Conservation (phyloP, 1,139 yeast genomes). For the Suhomyces terraborum region DNA sequence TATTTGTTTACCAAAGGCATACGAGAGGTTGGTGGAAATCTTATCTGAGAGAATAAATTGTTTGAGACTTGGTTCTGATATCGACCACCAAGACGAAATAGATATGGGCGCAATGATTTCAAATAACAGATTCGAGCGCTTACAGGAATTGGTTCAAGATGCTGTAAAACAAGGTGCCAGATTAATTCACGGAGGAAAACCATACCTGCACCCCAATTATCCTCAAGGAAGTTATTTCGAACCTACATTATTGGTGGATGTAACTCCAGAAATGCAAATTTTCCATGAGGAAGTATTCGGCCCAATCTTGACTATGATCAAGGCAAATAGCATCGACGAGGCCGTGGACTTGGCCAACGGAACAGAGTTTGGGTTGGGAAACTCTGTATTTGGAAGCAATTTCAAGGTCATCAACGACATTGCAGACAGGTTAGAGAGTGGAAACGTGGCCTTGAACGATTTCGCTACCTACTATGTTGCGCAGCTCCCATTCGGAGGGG, state of each 20-base stretch:
- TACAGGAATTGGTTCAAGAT: constrained; percentile 66
- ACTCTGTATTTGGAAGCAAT: constrained; percentile 77
- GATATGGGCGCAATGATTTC: constrained; percentile 97
- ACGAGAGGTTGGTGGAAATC: constrained; percentile 59
- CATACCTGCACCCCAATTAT: constrained; percentile 38
- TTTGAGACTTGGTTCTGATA: constrained; percentile 83
- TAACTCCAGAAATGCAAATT: constrained; percentile 72
- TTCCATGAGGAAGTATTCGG: constrained; percentile 80
- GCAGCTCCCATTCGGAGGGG: constrained; percentile 82
- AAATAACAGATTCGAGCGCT: constrained; percentile 64
- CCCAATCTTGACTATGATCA: constrained; percentile 78
- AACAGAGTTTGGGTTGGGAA: constrained; percentile 90
- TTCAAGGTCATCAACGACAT: constrained; percentile 59
- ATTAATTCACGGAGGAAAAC: constrained; percentile 75
- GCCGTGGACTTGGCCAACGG: constrained; percentile 81
- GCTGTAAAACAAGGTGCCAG: constrained; percentile 84
- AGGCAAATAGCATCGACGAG: constrained; percentile 63
- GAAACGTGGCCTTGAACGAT: constrained; percentile 94
- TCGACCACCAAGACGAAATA: constrained; percentile 83
- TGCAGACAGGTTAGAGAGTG: constrained; percentile 67
- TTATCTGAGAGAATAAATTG: constrained; percentile 58
- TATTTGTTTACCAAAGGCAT: constrained; percentile 68
- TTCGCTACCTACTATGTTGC: constrained; percentile 95
- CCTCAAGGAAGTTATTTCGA: constrained; percentile 76
- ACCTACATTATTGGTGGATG: constrained; percentile 85